Conservation (phyloP, 768 basidiomycete species). For the Paxillus ammoniavirescens region DNA sequence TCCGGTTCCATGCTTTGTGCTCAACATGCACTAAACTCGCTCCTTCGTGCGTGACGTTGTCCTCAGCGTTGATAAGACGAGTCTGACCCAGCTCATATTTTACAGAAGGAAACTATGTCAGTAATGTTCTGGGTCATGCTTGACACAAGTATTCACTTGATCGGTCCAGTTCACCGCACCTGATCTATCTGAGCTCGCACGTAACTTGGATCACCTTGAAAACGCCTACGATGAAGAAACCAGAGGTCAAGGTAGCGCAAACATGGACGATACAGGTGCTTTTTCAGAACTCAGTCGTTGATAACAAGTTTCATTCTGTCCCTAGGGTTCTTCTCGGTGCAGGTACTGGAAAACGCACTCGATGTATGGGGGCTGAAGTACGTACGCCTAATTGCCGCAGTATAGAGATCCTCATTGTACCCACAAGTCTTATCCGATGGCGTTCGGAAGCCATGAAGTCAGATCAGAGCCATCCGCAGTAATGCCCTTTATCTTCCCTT, state of each 20-base stretch:
- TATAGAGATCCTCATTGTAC: conserved; percentile 4
- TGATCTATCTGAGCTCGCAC: conserved; percentile 75
- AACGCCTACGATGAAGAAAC: conserved; percentile 51
- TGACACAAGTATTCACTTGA: conserved; percentile 9
- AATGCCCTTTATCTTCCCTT: conserved; percentile 20
- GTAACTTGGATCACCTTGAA: conserved; percentile 66
- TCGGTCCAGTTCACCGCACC: conserved; percentile 66
- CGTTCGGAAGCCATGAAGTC: conserved; percentile 77
- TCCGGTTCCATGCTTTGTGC: conserved; percentile 82
- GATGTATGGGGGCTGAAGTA: conserved; percentile 83
- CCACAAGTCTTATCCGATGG: conserved; percentile 74
- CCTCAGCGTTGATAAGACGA: conserved; percentile 41
- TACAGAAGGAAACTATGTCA: conserved; percentile 49
- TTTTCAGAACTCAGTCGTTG: neutral
- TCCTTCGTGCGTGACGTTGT: conserved; percentile 58
- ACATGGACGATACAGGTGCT: conserved; percentile 90
- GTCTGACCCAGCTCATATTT: conserved; percentile 13
- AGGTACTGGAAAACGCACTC: conserved; percentile 83
- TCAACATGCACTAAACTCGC: conserved; percentile 80
- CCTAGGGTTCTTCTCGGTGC: conserved; percentile 87
- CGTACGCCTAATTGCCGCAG: conserved; percentile 14
- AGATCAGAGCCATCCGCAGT: conserved; percentile 80
- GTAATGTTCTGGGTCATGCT: conserved; percentile 19
- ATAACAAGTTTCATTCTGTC: neutral
- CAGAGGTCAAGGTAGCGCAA: conserved; percentile 51